phyloP scores from a whole-genome alignment of 2,329 filamentous ascomycete genomes.

The Fusarium cyanostomum region DNA sequence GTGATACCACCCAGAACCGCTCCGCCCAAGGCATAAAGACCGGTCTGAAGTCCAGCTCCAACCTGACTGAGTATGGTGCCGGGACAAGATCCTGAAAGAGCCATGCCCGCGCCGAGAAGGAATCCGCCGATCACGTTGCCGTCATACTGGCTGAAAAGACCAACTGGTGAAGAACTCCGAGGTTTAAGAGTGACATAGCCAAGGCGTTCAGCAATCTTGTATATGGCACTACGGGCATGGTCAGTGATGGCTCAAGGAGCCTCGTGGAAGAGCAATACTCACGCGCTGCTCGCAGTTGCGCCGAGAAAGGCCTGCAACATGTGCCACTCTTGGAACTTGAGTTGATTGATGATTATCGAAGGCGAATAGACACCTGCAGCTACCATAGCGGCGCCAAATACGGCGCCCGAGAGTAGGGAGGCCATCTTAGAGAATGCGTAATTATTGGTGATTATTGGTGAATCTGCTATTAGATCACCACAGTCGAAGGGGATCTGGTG shows the following conservation, averaged over 20 bases:
- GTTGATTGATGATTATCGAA: slow-evolving; percentile 67
- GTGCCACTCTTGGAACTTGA: slow-evolving; percentile 68
- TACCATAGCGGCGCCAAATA: slow-evolving; percentile 70
- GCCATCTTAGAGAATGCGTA: slow-evolving; percentile 39
- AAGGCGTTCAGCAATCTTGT: slow-evolving; percentile 56
- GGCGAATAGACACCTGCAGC: slow-evolving; percentile 69
- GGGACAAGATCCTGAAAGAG: slow-evolving; percentile 70
- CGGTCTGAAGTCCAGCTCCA: slow-evolving; percentile 61
- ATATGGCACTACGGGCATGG: slow-evolving; percentile 49
- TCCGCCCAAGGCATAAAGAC: slow-evolving; percentile 63
- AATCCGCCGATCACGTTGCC: slow-evolving; percentile 72
- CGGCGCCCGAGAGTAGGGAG: slow-evolving; percentile 59
- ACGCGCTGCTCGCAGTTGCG: slow-evolving; percentile 70
- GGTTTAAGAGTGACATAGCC: slow-evolving; percentile 56
- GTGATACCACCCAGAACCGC: slow-evolving; percentile 64
- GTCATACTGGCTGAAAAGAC: slow-evolving; percentile 65
- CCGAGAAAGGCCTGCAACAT: slow-evolving; percentile 73
- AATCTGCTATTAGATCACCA: background rate
- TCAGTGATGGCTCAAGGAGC: background rate
- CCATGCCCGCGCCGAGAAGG: slow-evolving; percentile 72
- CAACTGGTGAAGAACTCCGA: slow-evolving; percentile 61
- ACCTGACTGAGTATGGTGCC: slow-evolving; percentile 72
- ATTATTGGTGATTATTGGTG: background rate
- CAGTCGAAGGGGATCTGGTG: background rate
- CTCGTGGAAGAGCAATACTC: slow-evolving; percentile 44